Base-by-base conservation (phyloP, 495 filamentous ascomycete species). In the Oidiodendron maius region DNA sequence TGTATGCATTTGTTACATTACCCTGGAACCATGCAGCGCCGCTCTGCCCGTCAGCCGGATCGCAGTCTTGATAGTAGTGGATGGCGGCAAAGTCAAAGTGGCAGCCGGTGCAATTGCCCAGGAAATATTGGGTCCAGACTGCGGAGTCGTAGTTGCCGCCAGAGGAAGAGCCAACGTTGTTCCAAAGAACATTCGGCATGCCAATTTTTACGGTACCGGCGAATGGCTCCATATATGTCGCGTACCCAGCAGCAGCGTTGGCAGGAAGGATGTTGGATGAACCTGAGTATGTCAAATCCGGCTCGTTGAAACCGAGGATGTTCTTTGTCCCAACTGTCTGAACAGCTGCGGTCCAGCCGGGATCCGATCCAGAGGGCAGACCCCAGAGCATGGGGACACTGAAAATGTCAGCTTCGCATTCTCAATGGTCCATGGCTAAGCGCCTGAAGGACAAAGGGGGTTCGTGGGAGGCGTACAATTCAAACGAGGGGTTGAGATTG, bases 231-330 rank as follows among this genome's bases (percentile, higher is more conserved):
- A 95, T 85, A 65, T 82, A 78, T 48, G 72, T 52, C 50, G 68
- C 72, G 70, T 83, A 89, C 42, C 59, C 70, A 9, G 42, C 44
- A 40, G 82, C 89, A 30, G 87, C 87, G 3, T 62, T 64, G 22
- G 66, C 55, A 24, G 83, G 75, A 34, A 67, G 60, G 67, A 93
- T 72, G 71, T 81, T 76, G 52, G 87, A 72, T 62, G 91, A 86
- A 1, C 56, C 59, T 6, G 49, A 52, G 21, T 52, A 52, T 15
- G 58, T 6, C 35, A 74, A 69, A 55, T 95, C 89, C 37, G 86
- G 86, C 72, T 95, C 89, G 77, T 95, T 95, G 81, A 91, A 91
- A 53, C 79, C 74, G 52, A 95, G 68, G 49, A 95, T 70, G 61
- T 74, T 71, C 39, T 67, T 67, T 56, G 72, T 65, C 58, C 84